phyloP scores from a whole-genome alignment of 176 grass and related monocot genomes.

The maize (Zea mays) region Zm-B73-REFERENCE-NAM-5.0 NC_050100.1:213764501-213765000 shows the following conservation, averaged over 20 bases:
- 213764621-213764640: conserved; percentile 91
- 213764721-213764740: background rate
- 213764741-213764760: conserved; percentile 10
- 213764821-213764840: background rate
- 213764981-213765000: conserved; percentile 26
- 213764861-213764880: conserved; percentile 39
- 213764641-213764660: conserved; percentile 75
- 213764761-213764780: conserved; percentile 26
- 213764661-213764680: conserved; percentile 43
- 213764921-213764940: conserved; percentile 40
- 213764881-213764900: conserved; percentile 35
- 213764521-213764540: conserved; percentile 68
- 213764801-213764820: background rate
- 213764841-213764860: background rate
- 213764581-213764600: conserved; percentile 93
- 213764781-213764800: background rate
- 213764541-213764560: conserved; percentile 95
- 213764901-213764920: conserved; percentile 39
- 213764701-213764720: background rate
- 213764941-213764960: conserved; percentile 38
- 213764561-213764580: conserved; percentile 99
- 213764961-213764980: conserved; percentile 27
- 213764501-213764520: conserved; percentile 59
- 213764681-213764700: background rate
- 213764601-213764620: conserved; percentile 78